A percentile compares a stretch with the other conserved stretches of the same genome.
Evolutionary conservation across 179 eudicot species (phyloP).

Genomic region (Patellifolia procumbens): DNA sequence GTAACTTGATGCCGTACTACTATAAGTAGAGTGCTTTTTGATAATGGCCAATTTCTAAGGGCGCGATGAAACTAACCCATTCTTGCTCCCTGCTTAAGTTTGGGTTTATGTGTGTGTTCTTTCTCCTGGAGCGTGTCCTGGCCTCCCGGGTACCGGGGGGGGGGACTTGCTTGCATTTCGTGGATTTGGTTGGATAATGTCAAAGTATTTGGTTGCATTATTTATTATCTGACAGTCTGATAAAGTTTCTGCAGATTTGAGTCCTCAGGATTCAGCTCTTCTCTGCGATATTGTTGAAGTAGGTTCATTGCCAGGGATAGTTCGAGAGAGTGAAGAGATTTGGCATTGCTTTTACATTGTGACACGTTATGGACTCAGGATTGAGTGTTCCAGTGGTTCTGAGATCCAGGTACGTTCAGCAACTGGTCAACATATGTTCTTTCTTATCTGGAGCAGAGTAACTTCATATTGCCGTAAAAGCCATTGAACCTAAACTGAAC

Average conservation of each 20-base stretch:
- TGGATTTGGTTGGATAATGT: not conserved
- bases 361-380: conserved; percentile 74
- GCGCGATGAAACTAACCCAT: not conserved
- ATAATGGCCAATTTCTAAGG: not conserved
- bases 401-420: conserved; percentile 57
- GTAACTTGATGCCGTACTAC: not conserved
- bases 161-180: not conserved
- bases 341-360: conserved; percentile 76
- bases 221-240: conserved; percentile 13
- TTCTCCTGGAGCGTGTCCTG: not conserved
- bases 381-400: conserved; percentile 78
- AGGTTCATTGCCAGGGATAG: conserved; percentile 59
- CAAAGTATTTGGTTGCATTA: not conserved
- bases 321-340: conserved; percentile 63
- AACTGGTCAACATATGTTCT: not conserved
- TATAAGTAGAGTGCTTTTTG: not conserved
- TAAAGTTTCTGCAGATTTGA: conserved; percentile 63
- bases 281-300: conserved; percentile 76
- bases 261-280: conserved; percentile 89
- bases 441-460: not conserved
- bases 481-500: not conserved
- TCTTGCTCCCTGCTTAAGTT: not conserved
- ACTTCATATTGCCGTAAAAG: not conserved
- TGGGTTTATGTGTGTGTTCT: not conserved
- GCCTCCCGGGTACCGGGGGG: not conserved